Conservation (phyloP, 2,329 filamentous ascomycete species). For the Aureobasidium sp. region DNA sequence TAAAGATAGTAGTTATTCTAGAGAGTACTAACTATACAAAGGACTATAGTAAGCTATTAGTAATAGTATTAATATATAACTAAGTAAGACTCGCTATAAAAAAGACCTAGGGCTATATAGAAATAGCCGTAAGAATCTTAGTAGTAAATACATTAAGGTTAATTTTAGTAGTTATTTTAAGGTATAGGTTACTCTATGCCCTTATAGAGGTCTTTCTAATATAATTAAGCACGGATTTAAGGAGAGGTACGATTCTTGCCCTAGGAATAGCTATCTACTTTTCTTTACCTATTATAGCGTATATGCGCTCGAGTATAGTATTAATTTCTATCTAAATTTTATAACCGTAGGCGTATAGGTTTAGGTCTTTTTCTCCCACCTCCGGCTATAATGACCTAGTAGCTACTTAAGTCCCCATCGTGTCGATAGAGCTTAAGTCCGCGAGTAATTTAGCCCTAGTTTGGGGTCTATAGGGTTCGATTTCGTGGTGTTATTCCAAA, state of each 20-base stretch:
- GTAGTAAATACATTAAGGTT: neutral
- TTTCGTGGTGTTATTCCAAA: neutral
- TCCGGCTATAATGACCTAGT: neutral
- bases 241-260: neutral
- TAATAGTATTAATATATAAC: neutral
- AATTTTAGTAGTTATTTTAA: neutral
- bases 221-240: neutral
- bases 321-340: neutral
- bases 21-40: too few species aligned
- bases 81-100: neutral
- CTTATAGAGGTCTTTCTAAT: neutral
- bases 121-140: neutral
- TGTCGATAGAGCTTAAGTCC: neutral
- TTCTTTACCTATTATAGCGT: neutral
- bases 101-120: neutral
- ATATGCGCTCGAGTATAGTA: neutral
- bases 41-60: neutral
- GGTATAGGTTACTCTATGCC: neutral
- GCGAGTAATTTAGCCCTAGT: slow-evolving; percentile 5
- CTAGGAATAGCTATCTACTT: neutral
- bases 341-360: neutral
- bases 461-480: neutral
- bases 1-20: neutral
- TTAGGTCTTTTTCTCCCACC: neutral
- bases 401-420: neutral